Percentiles rank a stretch among this genome's conserved stretches.
phyloP scores from a whole-genome alignment of 345 rosid species.

The Schrenkiella parvula region DNA sequence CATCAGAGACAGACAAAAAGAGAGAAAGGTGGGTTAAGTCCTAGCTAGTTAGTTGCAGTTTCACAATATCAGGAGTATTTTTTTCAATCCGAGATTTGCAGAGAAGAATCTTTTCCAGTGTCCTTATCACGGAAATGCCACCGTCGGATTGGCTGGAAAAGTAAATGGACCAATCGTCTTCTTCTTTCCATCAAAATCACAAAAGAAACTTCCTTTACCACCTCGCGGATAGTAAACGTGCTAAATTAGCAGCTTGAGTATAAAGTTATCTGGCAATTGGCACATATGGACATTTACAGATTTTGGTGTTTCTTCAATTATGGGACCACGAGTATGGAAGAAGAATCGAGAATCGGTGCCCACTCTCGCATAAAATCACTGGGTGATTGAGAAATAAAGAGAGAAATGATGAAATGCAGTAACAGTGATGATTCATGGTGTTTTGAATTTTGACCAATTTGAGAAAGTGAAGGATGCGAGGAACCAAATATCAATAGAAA shows the following conservation, averaged over 20 bases:
- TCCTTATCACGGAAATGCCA: conserved; percentile 65
- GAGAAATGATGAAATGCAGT: conserved; percentile 13
- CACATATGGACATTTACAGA: conserved; percentile 37
- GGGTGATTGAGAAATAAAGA: not conserved
- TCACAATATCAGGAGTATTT: not conserved
- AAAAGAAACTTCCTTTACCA: conserved; percentile 8
- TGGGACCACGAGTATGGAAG: conserved; percentile 54
- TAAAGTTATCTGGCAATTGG: conserved; percentile 12
- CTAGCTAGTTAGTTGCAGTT: conserved; percentile 24
- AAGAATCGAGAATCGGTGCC: conserved; percentile 48
- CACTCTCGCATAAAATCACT: conserved; percentile 33
- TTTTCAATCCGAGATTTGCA: not conserved
- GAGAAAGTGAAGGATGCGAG: conserved; percentile 13
- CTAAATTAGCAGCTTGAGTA: conserved; percentile 2
- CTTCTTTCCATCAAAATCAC: conserved; percentile 15
- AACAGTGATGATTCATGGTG: conserved; percentile 14
- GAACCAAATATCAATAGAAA: conserved; percentile 21
- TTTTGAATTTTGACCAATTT: conserved; percentile 30
- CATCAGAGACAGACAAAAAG: not conserved
- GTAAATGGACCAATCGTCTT: conserved; percentile 15
- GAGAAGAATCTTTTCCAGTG: conserved; percentile 30
- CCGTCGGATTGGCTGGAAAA: conserved; percentile 53
- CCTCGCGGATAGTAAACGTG: not conserved
- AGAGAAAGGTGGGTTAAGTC: conserved; percentile 19
- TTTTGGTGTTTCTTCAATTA: conserved; percentile 42